Evolutionary conservation across 768 basidiomycete genomes (phyloP).

Genomic region (Leccinum longicurvipes): DNA sequence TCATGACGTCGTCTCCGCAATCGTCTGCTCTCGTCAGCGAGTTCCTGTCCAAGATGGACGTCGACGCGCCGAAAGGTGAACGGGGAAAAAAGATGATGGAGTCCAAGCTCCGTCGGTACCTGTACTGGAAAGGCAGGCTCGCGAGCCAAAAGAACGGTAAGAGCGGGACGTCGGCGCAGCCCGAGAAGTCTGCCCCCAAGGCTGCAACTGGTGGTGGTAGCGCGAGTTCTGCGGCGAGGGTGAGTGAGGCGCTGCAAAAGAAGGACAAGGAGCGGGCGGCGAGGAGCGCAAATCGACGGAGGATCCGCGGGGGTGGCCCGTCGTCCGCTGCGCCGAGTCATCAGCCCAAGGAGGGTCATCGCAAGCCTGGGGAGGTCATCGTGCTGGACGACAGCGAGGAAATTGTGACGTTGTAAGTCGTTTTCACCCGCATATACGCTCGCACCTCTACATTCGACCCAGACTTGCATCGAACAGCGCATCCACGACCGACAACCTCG

Average conservation of each 20-base stretch:
- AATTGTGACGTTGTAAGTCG: slow-evolving; percentile 57
- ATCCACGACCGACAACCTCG: slow-evolving; percentile 9
- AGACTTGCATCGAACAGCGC: slow-evolving; percentile 21
- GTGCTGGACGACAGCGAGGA: slow-evolving; percentile 30
- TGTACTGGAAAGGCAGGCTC: slow-evolving; percentile 75
- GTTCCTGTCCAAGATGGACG: slow-evolving; percentile 67
- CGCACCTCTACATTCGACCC: background rate
- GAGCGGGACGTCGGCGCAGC: background rate
- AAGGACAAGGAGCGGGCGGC: slow-evolving; percentile 68
- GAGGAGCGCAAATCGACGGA: slow-evolving; percentile 59
- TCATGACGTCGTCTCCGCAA: slow-evolving; percentile 83
- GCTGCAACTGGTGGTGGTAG: slow-evolving; percentile 4
- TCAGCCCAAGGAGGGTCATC: slow-evolving; percentile 5
- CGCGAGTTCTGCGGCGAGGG: slow-evolving; percentile 18
- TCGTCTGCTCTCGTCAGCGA: slow-evolving; percentile 74
- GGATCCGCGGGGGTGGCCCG: slow-evolving; percentile 72
- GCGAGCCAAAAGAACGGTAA: slow-evolving; percentile 23
- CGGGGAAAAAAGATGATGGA: slow-evolving; percentile 81
- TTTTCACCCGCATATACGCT: background rate
- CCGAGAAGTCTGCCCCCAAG: slow-evolving; percentile 11
- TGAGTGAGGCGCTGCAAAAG: slow-evolving; percentile 74
- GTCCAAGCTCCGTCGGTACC: slow-evolving; percentile 62
- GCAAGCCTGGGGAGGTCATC: slow-evolving; percentile 9
- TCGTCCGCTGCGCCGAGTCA: slow-evolving; percentile 8
- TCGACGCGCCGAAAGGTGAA: slow-evolving; percentile 51